Conservation (phyloP, 352 stramenopile species). For the Pythium brassicae region DNA sequence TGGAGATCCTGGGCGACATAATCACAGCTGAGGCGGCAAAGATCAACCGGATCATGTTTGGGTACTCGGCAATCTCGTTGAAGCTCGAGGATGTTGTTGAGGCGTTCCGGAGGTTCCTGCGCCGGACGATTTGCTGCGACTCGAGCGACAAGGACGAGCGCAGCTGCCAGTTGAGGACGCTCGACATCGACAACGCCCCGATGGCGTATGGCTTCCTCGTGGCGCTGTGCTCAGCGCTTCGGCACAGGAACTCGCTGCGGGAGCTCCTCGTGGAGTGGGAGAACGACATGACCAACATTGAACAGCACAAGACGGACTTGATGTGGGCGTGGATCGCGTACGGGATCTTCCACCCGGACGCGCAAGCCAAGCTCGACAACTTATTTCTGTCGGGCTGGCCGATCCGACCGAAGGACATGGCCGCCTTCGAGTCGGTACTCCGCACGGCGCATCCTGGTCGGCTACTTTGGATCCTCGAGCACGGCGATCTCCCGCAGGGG, state of each 20-base stretch:
- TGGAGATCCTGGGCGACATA: slow-evolving; percentile 3
- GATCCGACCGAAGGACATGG: slow-evolving; percentile 1
- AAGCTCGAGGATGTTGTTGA: slow-evolving; percentile 1
- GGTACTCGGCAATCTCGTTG: background rate
- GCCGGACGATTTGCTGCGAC: background rate
- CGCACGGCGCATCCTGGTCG: slow-evolving; percentile 17
- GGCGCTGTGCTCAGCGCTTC: slow-evolving; percentile 24
- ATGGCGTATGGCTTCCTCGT: slow-evolving; percentile 12
- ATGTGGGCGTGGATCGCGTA: slow-evolving; percentile 41
- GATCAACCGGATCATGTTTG: background rate
- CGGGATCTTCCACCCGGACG: slow-evolving; percentile 28
- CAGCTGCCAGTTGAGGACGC: slow-evolving; percentile 17
- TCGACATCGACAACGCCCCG: slow-evolving; percentile 19
- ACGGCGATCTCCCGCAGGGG: slow-evolving; percentile 13
- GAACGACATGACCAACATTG: too few relatives aligned
- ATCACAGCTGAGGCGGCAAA: slow-evolving; percentile 5
- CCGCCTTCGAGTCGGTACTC: slow-evolving; percentile 13
- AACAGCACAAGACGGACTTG: slow-evolving; percentile 10
- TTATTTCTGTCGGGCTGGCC: background rate
- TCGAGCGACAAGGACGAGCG: slow-evolving; percentile 2
- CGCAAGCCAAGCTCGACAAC: background rate
- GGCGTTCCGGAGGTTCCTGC: slow-evolving; percentile 3
- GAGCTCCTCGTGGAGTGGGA: slow-evolving; percentile 17
- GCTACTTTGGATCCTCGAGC: slow-evolving; percentile 14
- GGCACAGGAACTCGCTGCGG: slow-evolving; percentile 16